phyloP scores from a whole-genome alignment of 139 green algal species.

The Chlorella sorokiniana region DNA sequence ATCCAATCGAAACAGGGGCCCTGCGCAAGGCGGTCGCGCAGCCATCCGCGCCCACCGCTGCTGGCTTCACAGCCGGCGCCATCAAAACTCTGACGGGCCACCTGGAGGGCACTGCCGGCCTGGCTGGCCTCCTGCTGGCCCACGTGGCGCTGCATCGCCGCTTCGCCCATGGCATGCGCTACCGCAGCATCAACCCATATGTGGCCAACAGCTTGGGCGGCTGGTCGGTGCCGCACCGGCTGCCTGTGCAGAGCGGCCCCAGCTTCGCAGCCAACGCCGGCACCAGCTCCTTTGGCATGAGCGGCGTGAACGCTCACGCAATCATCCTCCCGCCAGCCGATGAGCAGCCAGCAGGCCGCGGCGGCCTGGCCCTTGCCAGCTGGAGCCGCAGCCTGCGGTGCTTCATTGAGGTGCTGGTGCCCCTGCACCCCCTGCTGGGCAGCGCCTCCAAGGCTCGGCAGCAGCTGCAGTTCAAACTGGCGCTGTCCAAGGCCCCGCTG shows the following conservation, averaged over 20 bases:
- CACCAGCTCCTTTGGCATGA: slow-evolving; percentile 88
- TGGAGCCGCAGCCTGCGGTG: slow-evolving; percentile 27
- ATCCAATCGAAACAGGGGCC: slow-evolving; percentile 81
- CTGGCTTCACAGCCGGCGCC: slow-evolving; percentile 59
- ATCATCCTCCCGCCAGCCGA: slow-evolving; percentile 42
- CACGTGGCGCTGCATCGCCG: slow-evolving; percentile 45
- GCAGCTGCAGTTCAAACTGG: slow-evolving; percentile 29
- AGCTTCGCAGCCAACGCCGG: slow-evolving; percentile 40
- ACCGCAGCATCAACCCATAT: slow-evolving; percentile 74
- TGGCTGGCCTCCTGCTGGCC: slow-evolving; percentile 75
- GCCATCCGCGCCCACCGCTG: not conserved
- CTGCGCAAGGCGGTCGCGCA: slow-evolving; percentile 65
- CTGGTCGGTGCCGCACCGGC: slow-evolving; percentile 44
- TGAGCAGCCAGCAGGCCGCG: not conserved
- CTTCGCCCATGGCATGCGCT: slow-evolving; percentile 60
- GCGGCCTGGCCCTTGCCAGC: not conserved
- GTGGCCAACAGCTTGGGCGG: slow-evolving; percentile 56
- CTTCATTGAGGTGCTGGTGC: slow-evolving; percentile 42
- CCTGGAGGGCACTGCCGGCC: slow-evolving; percentile 76
- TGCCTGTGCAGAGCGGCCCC: slow-evolving; percentile 56
- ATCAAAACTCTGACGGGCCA: slow-evolving; percentile 77
- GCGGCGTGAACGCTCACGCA: slow-evolving; percentile 83
- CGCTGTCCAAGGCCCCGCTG: slow-evolving; percentile 42
- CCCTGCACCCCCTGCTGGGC: slow-evolving; percentile 61
- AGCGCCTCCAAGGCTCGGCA: slow-evolving; percentile 30